Evolutionary conservation across 78 protist genomes (phyloP).

Genomic region (Anaeramoeba flamelloides): DNA sequence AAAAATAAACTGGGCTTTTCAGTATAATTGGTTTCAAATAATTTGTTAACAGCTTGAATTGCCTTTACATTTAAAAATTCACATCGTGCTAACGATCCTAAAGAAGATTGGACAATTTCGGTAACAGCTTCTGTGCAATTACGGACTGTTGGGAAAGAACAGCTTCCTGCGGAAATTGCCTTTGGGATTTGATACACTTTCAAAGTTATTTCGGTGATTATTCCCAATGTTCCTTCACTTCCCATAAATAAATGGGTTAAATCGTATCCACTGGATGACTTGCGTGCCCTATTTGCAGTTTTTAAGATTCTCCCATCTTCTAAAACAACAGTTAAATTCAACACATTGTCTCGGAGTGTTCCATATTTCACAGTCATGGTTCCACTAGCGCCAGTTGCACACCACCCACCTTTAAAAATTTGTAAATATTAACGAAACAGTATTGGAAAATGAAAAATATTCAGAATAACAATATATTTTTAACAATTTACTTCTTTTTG

Average conservation of each 20-base stretch:
- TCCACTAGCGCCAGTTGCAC: slow-evolving; percentile 55
- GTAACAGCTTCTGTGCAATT: slow-evolving; percentile 1
- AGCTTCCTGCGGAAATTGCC: no score
- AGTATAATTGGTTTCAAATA: slow-evolving; percentile 7
- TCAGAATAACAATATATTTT: no score
- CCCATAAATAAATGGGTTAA: slow-evolving; percentile 64
- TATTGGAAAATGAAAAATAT: no score
- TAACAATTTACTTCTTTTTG: no score
- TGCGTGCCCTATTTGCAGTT: slow-evolving; percentile 19
- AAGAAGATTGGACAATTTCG: slow-evolving; percentile 25
- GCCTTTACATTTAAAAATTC: slow-evolving; percentile 45
- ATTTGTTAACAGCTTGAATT: slow-evolving; percentile 40
- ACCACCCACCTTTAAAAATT: no score
- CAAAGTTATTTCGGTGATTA: slow-evolving; percentile 38
- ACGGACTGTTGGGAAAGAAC: no score
- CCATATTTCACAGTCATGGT: slow-evolving; percentile 60
- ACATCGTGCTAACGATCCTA: slow-evolving; percentile 40
- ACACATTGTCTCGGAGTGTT: slow-evolving; percentile 59
- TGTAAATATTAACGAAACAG: no score
- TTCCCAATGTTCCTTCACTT: slow-evolving; percentile 71
- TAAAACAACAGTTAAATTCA: slow-evolving; percentile 20
- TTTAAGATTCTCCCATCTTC: not conserved
- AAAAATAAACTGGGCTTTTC: slow-evolving; percentile 46
- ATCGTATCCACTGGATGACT: slow-evolving; percentile 43
- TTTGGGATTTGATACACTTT: slow-evolving; percentile 3